phyloP scores from a whole-genome alignment of 2,329 filamentous ascomycete species.

The Paecilomyces niveus region DNA sequence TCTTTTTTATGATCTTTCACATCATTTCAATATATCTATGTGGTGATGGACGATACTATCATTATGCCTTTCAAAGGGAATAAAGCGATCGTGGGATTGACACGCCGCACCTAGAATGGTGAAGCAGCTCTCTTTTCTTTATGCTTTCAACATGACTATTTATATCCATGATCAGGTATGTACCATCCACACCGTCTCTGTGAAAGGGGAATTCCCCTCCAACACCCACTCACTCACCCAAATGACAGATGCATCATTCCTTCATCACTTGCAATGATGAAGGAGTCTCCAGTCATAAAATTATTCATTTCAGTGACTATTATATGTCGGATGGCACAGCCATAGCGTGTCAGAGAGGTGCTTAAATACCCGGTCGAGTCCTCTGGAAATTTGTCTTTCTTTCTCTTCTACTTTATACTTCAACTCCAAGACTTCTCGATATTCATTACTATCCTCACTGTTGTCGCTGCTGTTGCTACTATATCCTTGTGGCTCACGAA shows the following conservation, averaged over 20 bases:
- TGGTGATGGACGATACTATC: no score
- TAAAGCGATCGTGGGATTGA: no score
- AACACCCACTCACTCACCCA: not conserved
- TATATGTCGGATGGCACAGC: not conserved
- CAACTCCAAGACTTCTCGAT: not conserved
- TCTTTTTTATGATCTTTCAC: no score
- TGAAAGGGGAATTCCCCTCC: not conserved
- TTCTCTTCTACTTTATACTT: not conserved
- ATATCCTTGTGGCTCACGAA: not conserved
- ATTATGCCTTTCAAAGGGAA: no score
- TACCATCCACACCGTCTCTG: not conserved
- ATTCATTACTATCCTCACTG: not conserved
- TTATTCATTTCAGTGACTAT: not conserved
- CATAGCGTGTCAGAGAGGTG: not conserved
- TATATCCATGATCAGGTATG: not conserved
- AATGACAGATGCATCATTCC: not conserved
- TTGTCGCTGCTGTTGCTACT: not conserved
- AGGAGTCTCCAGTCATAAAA: not conserved
- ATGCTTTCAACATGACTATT: not conserved
- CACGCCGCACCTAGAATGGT: no score
- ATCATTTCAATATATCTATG: no score
- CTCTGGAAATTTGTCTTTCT: not conserved
- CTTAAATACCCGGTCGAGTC: not conserved
- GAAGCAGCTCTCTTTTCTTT: no score
- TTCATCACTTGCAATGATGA: not conserved